A percentile compares a stretch with the other conserved stretches of the same genome.
Conservation (phyloP, 352 stramenopile genomes). For the Elongisporangium prolatum region DNA sequence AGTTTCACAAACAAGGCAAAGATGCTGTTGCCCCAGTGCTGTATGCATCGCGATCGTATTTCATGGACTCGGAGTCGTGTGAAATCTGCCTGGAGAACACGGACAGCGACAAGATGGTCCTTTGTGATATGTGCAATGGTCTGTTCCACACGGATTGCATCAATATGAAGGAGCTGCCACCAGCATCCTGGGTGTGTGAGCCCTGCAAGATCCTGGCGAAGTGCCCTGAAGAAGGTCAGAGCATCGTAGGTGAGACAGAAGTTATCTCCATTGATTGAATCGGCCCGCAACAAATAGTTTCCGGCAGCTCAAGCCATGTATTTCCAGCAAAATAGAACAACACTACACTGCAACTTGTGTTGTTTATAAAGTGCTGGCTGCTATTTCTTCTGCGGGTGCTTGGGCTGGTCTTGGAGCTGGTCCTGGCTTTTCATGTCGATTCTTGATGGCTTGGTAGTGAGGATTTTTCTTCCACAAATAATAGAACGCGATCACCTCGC, state of each 20-base stretch:
- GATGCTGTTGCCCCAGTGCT: constrained; percentile 44
- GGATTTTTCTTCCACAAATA: constrained; percentile 87
- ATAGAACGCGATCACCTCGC: constrained; percentile 79
- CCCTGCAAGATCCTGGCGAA: constrained; percentile 67
- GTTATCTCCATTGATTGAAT: constrained; percentile 69
- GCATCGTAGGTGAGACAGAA: constrained; percentile 31
- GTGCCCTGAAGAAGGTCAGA: constrained; percentile 50
- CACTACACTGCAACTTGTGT: not conserved
- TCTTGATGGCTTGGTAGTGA: constrained; percentile 81
- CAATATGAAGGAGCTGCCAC: constrained; percentile 71
- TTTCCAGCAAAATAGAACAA: constrained; percentile 1
- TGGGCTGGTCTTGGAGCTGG: constrained; percentile 6
- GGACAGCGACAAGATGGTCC: constrained; percentile 65
- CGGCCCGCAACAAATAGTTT: not conserved
- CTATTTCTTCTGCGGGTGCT: not conserved
- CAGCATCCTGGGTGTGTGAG: constrained; percentile 74
- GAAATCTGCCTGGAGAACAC: constrained; percentile 50
- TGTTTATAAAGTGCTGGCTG: not conserved
- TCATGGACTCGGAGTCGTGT: constrained; percentile 72
- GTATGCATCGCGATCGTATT: constrained; percentile 68
- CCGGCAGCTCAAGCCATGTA: not conserved
- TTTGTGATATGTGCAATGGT: constrained; percentile 81
- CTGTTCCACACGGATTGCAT: constrained; percentile 84
- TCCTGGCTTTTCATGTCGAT: constrained; percentile 61
- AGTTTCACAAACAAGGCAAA: constrained; percentile 61